These are phyloP conservation scores for Plasmodium gaboni DNA, from an alignment of 169 alveolate genomes.

Conservation along the genomic window DNA sequence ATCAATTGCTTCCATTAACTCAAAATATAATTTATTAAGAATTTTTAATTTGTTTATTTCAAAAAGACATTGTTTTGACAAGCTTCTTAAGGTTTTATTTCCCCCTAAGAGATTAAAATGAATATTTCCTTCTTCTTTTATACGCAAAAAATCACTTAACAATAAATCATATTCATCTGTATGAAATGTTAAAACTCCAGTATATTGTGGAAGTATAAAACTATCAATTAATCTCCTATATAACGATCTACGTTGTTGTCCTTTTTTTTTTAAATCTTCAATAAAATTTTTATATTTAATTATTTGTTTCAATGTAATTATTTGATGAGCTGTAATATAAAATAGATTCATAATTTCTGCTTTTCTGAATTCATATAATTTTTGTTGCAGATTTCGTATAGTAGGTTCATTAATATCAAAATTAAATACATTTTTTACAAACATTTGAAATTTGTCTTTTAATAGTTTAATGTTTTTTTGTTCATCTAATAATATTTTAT, in stretches of 20 bases:
- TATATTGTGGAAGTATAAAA: background rate
- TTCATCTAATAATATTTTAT: conserved; percentile 8
- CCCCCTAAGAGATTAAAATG: conserved; percentile 20
- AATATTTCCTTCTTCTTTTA: conserved; percentile 19
- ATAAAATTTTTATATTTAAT: conserved; percentile 6
- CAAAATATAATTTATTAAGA: background rate
- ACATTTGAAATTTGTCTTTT: conserved; percentile 19
- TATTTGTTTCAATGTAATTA: background rate
- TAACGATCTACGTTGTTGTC: background rate
- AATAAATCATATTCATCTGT: conserved; percentile 7
- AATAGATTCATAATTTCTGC: conserved; percentile 4
- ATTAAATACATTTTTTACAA: conserved; percentile 19
- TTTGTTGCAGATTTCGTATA: conserved; percentile 15
- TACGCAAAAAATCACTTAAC: background rate
- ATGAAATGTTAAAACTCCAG: background rate
- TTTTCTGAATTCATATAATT: conserved; percentile 18
- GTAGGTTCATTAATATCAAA: conserved; percentile 8
- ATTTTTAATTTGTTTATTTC: conserved; percentile 30
- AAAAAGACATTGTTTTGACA: background rate
- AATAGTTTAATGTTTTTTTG: conserved; percentile 13
- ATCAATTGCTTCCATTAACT: conserved; percentile 11
- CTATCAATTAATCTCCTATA: background rate
- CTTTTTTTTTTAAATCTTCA: background rate
- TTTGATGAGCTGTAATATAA: conserved; percentile 4
- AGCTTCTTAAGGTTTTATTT: background rate